Evolutionary conservation across 2,329 filamentous ascomycete genomes (phyloP).

Genomic region (Penicillium sp.): DNA sequence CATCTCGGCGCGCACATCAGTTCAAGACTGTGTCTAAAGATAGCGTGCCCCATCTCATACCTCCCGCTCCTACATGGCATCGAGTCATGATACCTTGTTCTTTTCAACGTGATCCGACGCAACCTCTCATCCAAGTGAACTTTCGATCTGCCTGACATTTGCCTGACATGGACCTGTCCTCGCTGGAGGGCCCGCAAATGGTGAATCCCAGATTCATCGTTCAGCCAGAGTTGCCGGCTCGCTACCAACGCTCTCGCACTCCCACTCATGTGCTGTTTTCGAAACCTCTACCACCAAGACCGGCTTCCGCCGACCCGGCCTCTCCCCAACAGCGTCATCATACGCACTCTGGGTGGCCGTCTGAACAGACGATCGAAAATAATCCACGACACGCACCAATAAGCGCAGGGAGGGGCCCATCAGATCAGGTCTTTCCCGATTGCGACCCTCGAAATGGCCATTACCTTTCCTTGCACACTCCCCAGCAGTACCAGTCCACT

Average conservation of each 20-base stretch:
- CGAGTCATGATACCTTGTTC: constrained; percentile 12
- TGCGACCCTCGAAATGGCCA: background rate
- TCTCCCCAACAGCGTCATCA: background rate
- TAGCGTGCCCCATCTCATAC: constrained; percentile 4
- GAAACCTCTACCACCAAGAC: constrained; percentile 18
- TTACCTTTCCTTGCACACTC: background rate
- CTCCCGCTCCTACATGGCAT: background rate
- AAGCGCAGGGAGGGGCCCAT: background rate
- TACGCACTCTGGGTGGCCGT: background rate
- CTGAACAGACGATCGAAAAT: background rate
- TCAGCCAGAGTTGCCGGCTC: background rate
- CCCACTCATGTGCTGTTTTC: constrained; percentile 17
- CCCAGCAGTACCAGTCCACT: background rate
- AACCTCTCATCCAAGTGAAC: background rate
- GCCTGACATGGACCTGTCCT: constrained; percentile 37
- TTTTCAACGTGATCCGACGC: constrained; percentile 3
- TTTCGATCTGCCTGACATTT: constrained; percentile 3
- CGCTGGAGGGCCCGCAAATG: constrained; percentile 38
- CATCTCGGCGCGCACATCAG: constrained; percentile 7
- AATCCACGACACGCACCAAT: background rate
- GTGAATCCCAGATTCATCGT: constrained; percentile 21
- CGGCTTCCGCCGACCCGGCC: constrained; percentile 2
- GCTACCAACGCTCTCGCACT: constrained; percentile 5
- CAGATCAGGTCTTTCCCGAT: background rate
- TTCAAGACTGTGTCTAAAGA: constrained; percentile 12